Evolutionary conservation across 805 yeast species (phyloP).

Genomic region (Candida caryicola): DNA sequence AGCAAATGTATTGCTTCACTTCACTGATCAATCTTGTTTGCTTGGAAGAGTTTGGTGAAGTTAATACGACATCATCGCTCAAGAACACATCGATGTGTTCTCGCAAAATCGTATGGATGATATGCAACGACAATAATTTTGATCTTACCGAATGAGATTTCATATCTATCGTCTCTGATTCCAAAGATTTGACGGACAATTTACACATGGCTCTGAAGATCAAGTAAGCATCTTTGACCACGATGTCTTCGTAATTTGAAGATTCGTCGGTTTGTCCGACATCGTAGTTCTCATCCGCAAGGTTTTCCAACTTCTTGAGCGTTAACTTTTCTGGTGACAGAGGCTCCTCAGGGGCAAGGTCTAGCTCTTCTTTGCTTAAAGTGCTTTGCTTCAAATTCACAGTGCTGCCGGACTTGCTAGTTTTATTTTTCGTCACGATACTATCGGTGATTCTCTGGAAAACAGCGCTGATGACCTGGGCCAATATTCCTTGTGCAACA

Average conservation of each 20-base stretch:
- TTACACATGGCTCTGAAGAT: slow-evolving; percentile 94
- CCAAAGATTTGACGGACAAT: slow-evolving; percentile 80
- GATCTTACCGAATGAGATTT: slow-evolving; percentile 91
- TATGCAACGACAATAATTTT: slow-evolving; percentile 81
- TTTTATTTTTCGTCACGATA: slow-evolving; percentile 9
- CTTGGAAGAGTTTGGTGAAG: slow-evolving; percentile 46
- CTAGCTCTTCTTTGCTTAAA: slow-evolving; percentile 12
- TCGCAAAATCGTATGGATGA: slow-evolving; percentile 79
- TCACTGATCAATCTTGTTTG: slow-evolving; percentile 71
- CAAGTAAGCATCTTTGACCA: slow-evolving; percentile 86
- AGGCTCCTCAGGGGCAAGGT: slow-evolving; percentile 4
- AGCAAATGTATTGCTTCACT: slow-evolving; percentile 77
- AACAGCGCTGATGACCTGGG: slow-evolving; percentile 83
- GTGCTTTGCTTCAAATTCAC: slow-evolving; percentile 17
- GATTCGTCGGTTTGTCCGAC: slow-evolving; percentile 47
- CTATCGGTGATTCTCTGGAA: slow-evolving; percentile 61
- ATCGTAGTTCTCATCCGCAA: slow-evolving; percentile 49
- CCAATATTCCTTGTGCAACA: slow-evolving; percentile 90
- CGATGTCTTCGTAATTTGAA: slow-evolving; percentile 60
- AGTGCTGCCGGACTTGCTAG: slow-evolving; percentile 16
- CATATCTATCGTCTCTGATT: slow-evolving; percentile 74
- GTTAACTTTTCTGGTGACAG: slow-evolving; percentile 43
- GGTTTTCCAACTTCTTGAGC: slow-evolving; percentile 55
- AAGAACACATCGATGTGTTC: slow-evolving; percentile 82
- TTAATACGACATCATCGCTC: slow-evolving; percentile 53